These are phyloP conservation scores for Verticillium alfalfae DNA, from an alignment of 2,329 filamentous ascomycete genomes.

Conservation along the genomic window DNA sequence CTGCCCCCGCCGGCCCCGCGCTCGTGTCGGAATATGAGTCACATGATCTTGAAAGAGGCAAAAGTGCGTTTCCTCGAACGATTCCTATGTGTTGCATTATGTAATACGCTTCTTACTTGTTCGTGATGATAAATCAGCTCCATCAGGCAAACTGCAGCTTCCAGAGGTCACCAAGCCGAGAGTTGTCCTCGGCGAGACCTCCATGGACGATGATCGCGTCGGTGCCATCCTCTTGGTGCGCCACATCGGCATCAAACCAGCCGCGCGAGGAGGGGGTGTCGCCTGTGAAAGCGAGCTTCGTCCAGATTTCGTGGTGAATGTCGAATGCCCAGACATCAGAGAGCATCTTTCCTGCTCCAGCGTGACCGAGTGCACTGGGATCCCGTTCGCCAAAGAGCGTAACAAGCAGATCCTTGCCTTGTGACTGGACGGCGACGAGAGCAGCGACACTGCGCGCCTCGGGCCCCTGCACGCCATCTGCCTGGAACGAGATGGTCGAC, in stretches of 20 bases:
- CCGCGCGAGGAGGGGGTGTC: conserved; percentile 24
- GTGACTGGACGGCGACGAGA: conserved; percentile 15
- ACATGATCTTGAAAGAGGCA: not conserved
- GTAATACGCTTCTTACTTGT: not conserved
- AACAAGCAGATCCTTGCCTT: conserved; percentile 20
- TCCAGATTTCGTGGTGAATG: conserved; percentile 20
- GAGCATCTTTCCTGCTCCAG: conserved; percentile 33
- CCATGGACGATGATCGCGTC: conserved; percentile 28
- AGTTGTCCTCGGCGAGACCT: conserved; percentile 29
- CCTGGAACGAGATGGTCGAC: conserved; percentile 15
- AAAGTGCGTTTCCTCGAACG: not conserved
- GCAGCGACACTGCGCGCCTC: conserved; percentile 23
- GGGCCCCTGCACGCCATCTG: conserved; percentile 21
- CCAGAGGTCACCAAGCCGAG: conserved; percentile 32
- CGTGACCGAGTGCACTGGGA: conserved; percentile 29
- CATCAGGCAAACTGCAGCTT: conserved; percentile 13
- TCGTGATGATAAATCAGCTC: not conserved
- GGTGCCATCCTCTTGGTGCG: conserved; percentile 2
- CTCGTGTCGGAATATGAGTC: not conserved
- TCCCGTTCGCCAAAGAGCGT: conserved; percentile 33
- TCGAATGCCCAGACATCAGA: conserved; percentile 34
- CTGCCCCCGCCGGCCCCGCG: not conserved
- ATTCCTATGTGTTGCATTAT: not conserved
- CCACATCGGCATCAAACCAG: conserved; percentile 32
- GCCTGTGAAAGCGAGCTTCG: conserved; percentile 15